Percentiles rank a stretch among this genome's conserved stretches.
Conservation (phyloP, 2,329 filamentous ascomycete genomes). For the Phialemonium atrogriseum region DNA sequence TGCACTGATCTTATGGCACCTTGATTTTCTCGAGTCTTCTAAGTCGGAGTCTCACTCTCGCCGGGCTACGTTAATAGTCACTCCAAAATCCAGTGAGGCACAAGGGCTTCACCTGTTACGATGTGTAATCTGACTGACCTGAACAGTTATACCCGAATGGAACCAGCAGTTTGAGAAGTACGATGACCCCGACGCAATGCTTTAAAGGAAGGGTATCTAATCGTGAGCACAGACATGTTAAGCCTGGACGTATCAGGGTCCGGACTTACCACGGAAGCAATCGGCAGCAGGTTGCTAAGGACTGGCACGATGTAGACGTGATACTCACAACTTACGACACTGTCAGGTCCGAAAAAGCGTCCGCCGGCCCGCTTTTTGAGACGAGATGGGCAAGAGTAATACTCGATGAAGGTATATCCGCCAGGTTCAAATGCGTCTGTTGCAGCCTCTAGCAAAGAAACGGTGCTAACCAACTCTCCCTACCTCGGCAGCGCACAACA, state of each 20-base stretch:
- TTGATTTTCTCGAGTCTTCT: slow-evolving; percentile 2
- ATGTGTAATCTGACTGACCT: slow-evolving; percentile 3
- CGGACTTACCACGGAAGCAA: slow-evolving; percentile 12
- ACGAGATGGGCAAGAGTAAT: slow-evolving; percentile 11
- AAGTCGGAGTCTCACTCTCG: slow-evolving; percentile 1
- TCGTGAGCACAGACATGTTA: no score
- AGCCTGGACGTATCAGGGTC: slow-evolving; percentile 5
- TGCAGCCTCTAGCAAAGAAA: neutral
- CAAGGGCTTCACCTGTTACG: neutral
- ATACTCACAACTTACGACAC: slow-evolving; percentile 23
- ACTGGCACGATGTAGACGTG: slow-evolving; percentile 15
- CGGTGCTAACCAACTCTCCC: neutral
- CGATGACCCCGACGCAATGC: slow-evolving; percentile 1
- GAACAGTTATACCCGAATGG: slow-evolving; percentile 16
- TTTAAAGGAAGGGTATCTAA: slow-evolving; percentile 5
- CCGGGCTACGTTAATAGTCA: slow-evolving; percentile 16
- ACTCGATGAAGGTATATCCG: slow-evolving; percentile 27
- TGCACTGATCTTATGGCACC: slow-evolving; percentile 13
- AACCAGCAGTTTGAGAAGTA: slow-evolving; percentile 18
- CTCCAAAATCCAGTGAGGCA: slow-evolving; percentile 11
- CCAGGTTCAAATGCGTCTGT: neutral
- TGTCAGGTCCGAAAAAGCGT: slow-evolving; percentile 15
- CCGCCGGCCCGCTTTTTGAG: slow-evolving; percentile 2
- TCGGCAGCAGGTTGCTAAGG: slow-evolving; percentile 5
- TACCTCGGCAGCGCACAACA: slow-evolving; percentile 32